Base-by-base conservation (phyloP, 345 rosid genomes). In the Microcos paniculata region DNA sequence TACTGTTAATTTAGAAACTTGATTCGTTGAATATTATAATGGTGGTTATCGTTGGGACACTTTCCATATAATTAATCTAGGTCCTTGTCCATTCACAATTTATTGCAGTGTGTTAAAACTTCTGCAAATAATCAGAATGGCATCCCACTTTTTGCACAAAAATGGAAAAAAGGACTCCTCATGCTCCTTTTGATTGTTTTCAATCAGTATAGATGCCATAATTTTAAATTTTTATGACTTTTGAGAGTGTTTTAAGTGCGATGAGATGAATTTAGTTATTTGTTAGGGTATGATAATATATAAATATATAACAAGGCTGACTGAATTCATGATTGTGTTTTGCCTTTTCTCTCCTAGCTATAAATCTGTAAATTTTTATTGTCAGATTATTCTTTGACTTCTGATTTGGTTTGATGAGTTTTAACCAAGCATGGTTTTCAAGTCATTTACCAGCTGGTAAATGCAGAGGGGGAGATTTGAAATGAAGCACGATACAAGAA, bases 401-500 rank as follows among this genome's bases (percentile, higher is more conserved):
- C 11, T 21, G 31, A 11, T 56, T 56, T 11, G 61, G 28, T 56
- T 56, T 55, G 59, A 8, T 23, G 59, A 55, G 14, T 3, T 52
- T 53, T 56, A 23, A 28, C 70, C 31, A 21, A 42, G 51, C 30
- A 0, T 56, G 3, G 28, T 23, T 56, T 24, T 57, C 62, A 24
- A 24, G 11, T 24, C 33, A 57, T 57, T 57, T 23, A 24, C 59
- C 14, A 23, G 10, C 57, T 52, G 57, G 4, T 55, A 55, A 21
- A 19, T 7, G 11, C n/a, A n/a, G n/a, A n/a, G n/a, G 72, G 87
- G 82, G 10, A 85, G 80, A 75, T 76, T 71, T 76, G 79, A 70
- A n/a, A n/a, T n/a, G 78, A 89, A 78, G 82, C 71, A 81, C 76
- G 87, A 85, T 49, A 85, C 48, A 80, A 85, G 84, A 73, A 87